Evolutionary conservation across 305 asterid genomes (phyloP).

Genomic region (Fraxinus floribunda): DNA sequence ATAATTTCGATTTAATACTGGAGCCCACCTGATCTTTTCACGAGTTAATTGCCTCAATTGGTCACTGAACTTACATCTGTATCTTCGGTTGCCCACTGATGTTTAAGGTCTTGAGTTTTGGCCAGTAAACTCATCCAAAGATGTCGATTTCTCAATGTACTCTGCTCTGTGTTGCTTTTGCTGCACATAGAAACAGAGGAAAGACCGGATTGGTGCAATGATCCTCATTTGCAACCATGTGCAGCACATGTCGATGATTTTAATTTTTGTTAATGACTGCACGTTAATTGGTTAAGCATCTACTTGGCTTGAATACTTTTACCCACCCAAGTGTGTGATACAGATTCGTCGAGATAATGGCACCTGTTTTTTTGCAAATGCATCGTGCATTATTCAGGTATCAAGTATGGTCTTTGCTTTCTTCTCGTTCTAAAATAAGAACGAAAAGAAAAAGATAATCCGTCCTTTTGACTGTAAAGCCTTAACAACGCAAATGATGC

Average conservation of each 20-base stretch:
- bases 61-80: too few species aligned
- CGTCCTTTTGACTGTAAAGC: not conserved
- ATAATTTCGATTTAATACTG: not conserved
- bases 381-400: constrained; percentile 95
- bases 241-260: constrained; percentile 67
- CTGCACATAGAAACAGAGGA: constrained; percentile 69
- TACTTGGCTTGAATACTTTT: not conserved
- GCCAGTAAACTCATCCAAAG: too few species aligned
- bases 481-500: constrained; percentile 14
- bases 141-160: not conserved
- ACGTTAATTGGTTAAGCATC: not conserved
- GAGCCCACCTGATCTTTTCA: constrained; percentile 24
- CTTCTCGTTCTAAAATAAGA: not conserved
- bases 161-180: not conserved
- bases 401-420: not conserved
- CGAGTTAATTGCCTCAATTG: too few species aligned
- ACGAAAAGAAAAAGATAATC: not conserved
- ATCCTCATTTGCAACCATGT: constrained; percentile 91
- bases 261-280: not conserved
- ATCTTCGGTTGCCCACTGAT: too few species aligned
- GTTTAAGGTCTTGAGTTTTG: too few species aligned
- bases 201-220: constrained; percentile 79
- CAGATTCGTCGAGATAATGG: constrained; percentile 98
- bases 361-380: constrained; percentile 80
- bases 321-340: not conserved